These are phyloP conservation scores for Gossypium laxum DNA, from an alignment of 441 rosid genomes.

Conservation along the genomic window DNA sequence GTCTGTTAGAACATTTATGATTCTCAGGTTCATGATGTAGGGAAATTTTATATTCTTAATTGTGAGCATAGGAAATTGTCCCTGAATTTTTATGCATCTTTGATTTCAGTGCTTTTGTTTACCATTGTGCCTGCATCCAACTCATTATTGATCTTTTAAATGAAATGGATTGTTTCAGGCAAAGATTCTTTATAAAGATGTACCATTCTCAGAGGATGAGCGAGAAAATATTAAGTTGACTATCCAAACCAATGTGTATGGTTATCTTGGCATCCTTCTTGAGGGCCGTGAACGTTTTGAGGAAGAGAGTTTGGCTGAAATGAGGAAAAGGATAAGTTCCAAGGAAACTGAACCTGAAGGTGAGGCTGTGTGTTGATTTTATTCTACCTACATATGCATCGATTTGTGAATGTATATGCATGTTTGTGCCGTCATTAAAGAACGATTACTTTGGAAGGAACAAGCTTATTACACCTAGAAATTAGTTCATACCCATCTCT, in stretches of 20 bases:
- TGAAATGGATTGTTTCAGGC: slow-evolving; percentile 45
- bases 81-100: background rate
- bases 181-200: slow-evolving; percentile 64
- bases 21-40: background rate
- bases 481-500: background rate
- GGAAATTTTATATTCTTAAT: background rate
- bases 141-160: background rate
- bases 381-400: background rate
- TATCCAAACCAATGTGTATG: slow-evolving; percentile 76
- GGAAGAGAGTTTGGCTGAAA: slow-evolving; percentile 55
- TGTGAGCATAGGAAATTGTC: background rate
- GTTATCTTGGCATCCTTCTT: slow-evolving; percentile 75
- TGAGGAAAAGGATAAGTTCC: slow-evolving; percentile 24
- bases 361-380: slow-evolving; percentile 21
- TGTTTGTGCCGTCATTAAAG: background rate
- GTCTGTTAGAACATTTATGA: background rate
- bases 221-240: slow-evolving; percentile 60
- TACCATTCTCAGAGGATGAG: slow-evolving; percentile 79
- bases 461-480: background rate
- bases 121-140: background rate
- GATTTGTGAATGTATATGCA: background rate
- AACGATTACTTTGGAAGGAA: background rate
- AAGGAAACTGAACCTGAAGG: slow-evolving; percentile 30
- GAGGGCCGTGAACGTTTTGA: slow-evolving; percentile 85
- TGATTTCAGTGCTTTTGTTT: background rate